A percentile compares a stretch with the other conserved stretches of the same genome.
Evolutionary conservation across 2,329 filamentous ascomycete genomes (phyloP).

Genomic region (Dothiorella sarmentorum): DNA sequence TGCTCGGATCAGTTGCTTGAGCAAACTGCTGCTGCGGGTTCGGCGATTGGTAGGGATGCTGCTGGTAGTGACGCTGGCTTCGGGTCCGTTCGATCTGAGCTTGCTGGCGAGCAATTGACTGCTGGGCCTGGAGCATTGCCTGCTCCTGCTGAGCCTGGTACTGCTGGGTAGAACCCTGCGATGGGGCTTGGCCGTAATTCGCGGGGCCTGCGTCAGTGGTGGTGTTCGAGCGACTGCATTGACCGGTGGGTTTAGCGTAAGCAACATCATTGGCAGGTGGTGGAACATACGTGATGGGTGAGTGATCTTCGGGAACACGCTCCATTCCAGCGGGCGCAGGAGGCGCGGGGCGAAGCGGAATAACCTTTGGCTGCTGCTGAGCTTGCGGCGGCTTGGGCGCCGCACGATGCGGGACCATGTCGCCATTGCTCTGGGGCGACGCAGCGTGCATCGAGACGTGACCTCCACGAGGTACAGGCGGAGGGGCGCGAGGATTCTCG

Average conservation of each 20-base stretch:
- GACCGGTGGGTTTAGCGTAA: conserved; percentile 32
- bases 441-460: conserved; percentile 45
- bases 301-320: conserved; percentile 33
- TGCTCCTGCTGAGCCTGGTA: conserved; percentile 77
- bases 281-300: conserved; percentile 42
- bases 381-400: conserved; percentile 77
- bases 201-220: conserved; percentile 34
- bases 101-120: conserved; percentile 56
- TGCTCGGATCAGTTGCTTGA: conserved; percentile 40
- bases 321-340: conserved; percentile 48
- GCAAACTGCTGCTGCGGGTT: conserved; percentile 46
- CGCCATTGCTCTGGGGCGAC: conserved; percentile 41
- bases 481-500: conserved; percentile 91
- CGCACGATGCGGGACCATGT: conserved; percentile 72
- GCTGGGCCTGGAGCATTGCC: conserved; percentile 74
- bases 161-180: conserved; percentile 37
- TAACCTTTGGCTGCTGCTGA: conserved; percentile 43
- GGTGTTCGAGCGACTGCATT: conserved; percentile 44
- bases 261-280: conserved; percentile 24
- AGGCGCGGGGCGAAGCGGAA: conserved; percentile 56
- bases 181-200: conserved; percentile 12
- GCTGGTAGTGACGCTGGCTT: conserved; percentile 52
- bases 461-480: conserved; percentile 66
- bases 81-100: conserved; percentile 70
- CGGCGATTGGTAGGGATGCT: conserved; percentile 41